phyloP scores from a whole-genome alignment of 768 basidiomycete species.

The Xanthoconium stramineum region DNA sequence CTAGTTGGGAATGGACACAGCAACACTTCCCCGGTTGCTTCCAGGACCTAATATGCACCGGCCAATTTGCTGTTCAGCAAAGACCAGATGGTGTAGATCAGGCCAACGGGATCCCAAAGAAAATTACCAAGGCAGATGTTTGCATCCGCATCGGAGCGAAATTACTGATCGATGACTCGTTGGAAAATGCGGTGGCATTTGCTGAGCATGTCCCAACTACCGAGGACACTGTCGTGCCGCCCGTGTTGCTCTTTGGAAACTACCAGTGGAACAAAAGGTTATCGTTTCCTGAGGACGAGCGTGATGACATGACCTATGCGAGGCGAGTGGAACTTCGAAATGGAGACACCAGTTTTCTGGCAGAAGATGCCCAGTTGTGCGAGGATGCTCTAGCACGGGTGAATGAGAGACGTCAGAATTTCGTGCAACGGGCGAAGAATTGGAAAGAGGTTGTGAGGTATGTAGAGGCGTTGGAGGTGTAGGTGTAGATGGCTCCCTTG shows the following conservation, averaged over 20 bases:
- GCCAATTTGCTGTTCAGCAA: slow-evolving; percentile 60
- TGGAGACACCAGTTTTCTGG: slow-evolving; percentile 54
- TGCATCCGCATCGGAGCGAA: slow-evolving; percentile 61
- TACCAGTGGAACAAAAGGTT: slow-evolving; percentile 73
- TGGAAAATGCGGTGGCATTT: slow-evolving; percentile 71
- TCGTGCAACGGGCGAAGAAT: slow-evolving; percentile 52
- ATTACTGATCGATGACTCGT: slow-evolving; percentile 75
- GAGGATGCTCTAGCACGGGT: slow-evolving; percentile 44
- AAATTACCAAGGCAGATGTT: slow-evolving; percentile 70
- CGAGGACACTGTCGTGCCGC: slow-evolving; percentile 34
- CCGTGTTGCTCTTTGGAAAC: slow-evolving; percentile 69
- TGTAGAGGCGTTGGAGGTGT: slow-evolving; percentile 31
- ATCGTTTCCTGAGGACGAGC: slow-evolving; percentile 42
- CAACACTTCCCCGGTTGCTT: slow-evolving; percentile 63
- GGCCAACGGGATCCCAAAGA: slow-evolving; percentile 43
- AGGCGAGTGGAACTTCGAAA: slow-evolving; percentile 42
- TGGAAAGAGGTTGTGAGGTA: slow-evolving; percentile 59
- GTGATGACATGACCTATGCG: slow-evolving; percentile 54
- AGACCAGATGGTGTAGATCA: slow-evolving; percentile 16
- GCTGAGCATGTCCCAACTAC: slow-evolving; percentile 29
- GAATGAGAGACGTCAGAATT: slow-evolving; percentile 35
- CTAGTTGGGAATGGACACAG: slow-evolving; percentile 66
- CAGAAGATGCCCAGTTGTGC: slow-evolving; percentile 36
- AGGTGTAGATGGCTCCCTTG: too few species aligned
- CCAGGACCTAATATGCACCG: slow-evolving; percentile 65